Evolutionary conservation across 176 grass and related monocot genomes (phyloP).

Genomic region (Oryza nivara): DNA sequence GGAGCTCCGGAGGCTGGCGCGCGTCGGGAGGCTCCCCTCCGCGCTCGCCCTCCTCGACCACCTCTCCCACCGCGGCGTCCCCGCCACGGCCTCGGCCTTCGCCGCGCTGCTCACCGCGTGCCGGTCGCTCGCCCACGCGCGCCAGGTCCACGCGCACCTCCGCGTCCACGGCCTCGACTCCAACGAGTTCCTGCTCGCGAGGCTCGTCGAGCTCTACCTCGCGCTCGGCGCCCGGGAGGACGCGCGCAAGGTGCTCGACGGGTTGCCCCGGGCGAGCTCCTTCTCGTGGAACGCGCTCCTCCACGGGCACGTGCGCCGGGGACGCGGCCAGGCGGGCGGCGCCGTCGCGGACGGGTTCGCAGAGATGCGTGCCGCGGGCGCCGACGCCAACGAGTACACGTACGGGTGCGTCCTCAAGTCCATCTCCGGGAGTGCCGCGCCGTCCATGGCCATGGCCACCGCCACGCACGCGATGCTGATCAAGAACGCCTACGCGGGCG

Average conservation of each 20-base stretch:
- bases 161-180: slow-evolving; percentile 60
- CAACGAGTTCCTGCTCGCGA: slow-evolving; percentile 73
- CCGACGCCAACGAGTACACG: slow-evolving; percentile 72
- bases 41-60: slow-evolving; percentile 79
- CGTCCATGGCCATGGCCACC: slow-evolving; percentile 60
- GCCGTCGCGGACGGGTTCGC: slow-evolving; percentile 49
- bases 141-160: slow-evolving; percentile 80
- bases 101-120: slow-evolving; percentile 67
- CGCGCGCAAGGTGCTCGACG: slow-evolving; percentile 56
- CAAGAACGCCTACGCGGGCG: slow-evolving; percentile 71
- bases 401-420: slow-evolving; percentile 86
- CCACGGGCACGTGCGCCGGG: slow-evolving; percentile 58
- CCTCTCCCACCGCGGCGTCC: slow-evolving; percentile 78
- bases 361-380: slow-evolving; percentile 65
- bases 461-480: slow-evolving; percentile 68
- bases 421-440: slow-evolving; percentile 62
- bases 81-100: slow-evolving; percentile 70
- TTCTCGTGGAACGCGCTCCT: slow-evolving; percentile 87
- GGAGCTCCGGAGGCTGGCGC: slow-evolving; percentile 58
- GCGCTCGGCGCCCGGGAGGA: slow-evolving; percentile 60
- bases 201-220: slow-evolving; percentile 74
- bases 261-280: slow-evolving; percentile 42
- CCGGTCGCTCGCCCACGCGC: slow-evolving; percentile 56
- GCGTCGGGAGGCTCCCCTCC: slow-evolving; percentile 49
- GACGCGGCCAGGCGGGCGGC: slow-evolving; percentile 48